Base-by-base conservation (phyloP, 1,139 yeast genomes). In the Yamadazyma trypodendri region DNA sequence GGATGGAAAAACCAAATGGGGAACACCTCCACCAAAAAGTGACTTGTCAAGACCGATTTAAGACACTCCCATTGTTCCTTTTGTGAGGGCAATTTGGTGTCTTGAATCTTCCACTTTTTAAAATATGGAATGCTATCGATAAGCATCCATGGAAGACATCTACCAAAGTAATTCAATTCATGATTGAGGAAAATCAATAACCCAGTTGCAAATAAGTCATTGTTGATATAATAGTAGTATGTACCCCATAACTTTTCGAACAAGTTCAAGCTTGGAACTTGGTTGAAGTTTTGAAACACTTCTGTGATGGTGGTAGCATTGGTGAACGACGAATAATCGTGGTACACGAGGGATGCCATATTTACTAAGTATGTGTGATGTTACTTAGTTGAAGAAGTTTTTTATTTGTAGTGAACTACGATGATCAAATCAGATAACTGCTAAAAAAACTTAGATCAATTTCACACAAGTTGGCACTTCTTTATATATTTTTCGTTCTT, bases 61-160 rank as follows among this genome's bases (percentile, higher is more conserved):
- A 68, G 58, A 49, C 76, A 70, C 47, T 70, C 75, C 75, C 75
- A 81, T 61, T 90, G 96, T 63, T 90, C 96, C 55, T 75, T 72
- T 46, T 78, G 74, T 31, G 84, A 68, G 14, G 96, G 96, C 35
- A 84, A 63, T 58, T 86, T 86, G 27, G 79, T 73, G 37, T 85
- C 87, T 63, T 88, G 96, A 49, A 88, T 80, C 65, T 88, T 88
- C 72, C 77, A 88, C 58, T 72, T 78, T 51, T 79, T 74, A 68
- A 87, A 86, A 57, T 72, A 84, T 24, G 92, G 87, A 35, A 84
- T 77, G 50, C 77, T 71, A 57, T 86, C 96, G 45, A 87, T 77
- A 42, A 87, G 72, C 56, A 73, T 75, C 95, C 95, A 87, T 18
- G 96, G 96, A 39, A 87, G 53, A 56, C 89, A 81, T 58, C 95